A percentile compares a stretch with the other conserved stretches of the same genome.
phyloP scores from a whole-genome alignment of 306 rosid genomes.

The Acmispon strigosus region DNA sequence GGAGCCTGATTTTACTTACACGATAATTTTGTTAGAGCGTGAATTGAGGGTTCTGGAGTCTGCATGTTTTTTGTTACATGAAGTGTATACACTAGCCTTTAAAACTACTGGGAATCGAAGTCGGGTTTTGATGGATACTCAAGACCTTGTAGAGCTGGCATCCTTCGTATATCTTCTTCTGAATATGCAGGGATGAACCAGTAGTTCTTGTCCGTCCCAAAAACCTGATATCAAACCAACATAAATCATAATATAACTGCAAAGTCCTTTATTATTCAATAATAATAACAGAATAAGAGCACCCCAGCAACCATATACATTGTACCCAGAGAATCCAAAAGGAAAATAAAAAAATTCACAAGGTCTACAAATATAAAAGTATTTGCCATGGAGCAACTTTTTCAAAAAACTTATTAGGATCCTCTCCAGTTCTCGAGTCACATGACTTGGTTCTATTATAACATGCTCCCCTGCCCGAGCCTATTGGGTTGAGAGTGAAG shows the following conservation, averaged over 20 bases:
- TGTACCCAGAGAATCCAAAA: background rate
- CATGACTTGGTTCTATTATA: too few species aligned
- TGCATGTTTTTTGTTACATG: slow-evolving; percentile 25
- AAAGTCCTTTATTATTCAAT: background rate
- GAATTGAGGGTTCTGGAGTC: slow-evolving; percentile 17
- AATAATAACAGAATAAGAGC: background rate
- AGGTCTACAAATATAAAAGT: background rate
- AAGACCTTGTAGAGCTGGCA: slow-evolving; percentile 94
- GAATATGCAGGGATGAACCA: slow-evolving; percentile 95
- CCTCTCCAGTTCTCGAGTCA: too few species aligned
- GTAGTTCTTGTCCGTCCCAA: slow-evolving; percentile 79
- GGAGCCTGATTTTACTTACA: slow-evolving; percentile 29
- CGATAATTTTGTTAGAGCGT: slow-evolving; percentile 29
- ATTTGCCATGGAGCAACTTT: background rate
- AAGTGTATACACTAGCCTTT: slow-evolving; percentile 17
- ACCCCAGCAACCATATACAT: background rate
- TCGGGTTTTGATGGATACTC: slow-evolving; percentile 95
- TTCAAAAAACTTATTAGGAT: too few species aligned
- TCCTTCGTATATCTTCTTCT: slow-evolving; percentile 80
- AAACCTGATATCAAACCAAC: slow-evolving; percentile 52
- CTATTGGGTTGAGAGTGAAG: background rate
- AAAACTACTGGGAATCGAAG: slow-evolving; percentile 74
- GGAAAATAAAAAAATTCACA: background rate
- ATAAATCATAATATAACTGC: background rate
- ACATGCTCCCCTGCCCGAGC: too few species aligned